These are phyloP conservation scores for Asterophora parasitica DNA, from an alignment of 768 basidiomycete genomes.

Conservation along the genomic window DNA sequence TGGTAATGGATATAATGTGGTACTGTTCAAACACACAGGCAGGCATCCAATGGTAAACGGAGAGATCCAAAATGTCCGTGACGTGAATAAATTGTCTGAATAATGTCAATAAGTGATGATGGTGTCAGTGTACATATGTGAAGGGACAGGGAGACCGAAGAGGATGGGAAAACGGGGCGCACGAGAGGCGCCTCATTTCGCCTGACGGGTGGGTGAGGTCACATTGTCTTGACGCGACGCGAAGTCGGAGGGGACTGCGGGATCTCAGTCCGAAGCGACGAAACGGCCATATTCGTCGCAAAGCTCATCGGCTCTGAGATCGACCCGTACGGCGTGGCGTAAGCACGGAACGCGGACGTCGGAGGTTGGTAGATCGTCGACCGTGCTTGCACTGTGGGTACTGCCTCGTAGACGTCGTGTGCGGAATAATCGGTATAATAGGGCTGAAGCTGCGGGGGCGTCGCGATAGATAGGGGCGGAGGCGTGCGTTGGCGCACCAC, in stretches of 20 bases:
- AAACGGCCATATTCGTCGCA: constrained; percentile 39
- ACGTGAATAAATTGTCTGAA: background rate
- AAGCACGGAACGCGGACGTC: constrained; percentile 4
- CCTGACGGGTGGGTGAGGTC: background rate
- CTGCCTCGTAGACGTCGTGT: constrained; percentile 9
- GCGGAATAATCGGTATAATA: constrained; percentile 9
- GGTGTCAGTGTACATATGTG: constrained; percentile 1
- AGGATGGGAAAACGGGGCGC: background rate
- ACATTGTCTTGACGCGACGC: background rate
- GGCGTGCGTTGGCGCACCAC: constrained; percentile 5
- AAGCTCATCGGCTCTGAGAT: constrained; percentile 24
- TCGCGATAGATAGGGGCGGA: constrained; percentile 9
- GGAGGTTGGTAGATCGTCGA: constrained; percentile 6
- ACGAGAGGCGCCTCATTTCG: background rate
- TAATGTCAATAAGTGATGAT: background rate
- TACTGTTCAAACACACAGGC: too few species aligned
- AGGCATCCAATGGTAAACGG: background rate
- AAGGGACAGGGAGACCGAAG: background rate
- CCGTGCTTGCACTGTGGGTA: constrained; percentile 6
- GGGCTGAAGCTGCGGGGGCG: constrained; percentile 10
- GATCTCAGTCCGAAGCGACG: constrained; percentile 39
- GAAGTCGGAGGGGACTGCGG: constrained; percentile 23
- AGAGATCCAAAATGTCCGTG: background rate
- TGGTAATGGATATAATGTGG: too few species aligned
- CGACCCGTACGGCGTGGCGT: constrained; percentile 9